These are phyloP conservation scores for Chytriomyces hyalinus DNA, from an alignment of 192 early-diverging fungal species.

Conservation along the genomic window DNA sequence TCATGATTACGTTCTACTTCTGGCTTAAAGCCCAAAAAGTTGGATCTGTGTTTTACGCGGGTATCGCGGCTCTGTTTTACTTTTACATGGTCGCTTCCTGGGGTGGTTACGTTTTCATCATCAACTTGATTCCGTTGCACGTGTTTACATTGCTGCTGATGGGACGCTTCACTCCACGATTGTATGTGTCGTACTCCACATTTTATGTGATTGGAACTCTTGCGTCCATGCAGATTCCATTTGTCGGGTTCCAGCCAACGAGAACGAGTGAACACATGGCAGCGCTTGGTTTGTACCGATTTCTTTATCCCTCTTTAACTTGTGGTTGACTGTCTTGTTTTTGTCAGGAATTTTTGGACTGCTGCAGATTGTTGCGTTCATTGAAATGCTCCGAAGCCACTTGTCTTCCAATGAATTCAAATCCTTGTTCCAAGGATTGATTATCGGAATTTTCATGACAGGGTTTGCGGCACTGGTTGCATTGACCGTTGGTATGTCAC, in stretches of 20 bases:
- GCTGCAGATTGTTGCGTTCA: slow-evolving; percentile 93
- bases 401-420: slow-evolving; percentile 87
- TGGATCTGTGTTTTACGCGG: slow-evolving; percentile 90
- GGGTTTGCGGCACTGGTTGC: slow-evolving; percentile 70
- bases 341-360: slow-evolving; percentile 90
- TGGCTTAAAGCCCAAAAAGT: slow-evolving; percentile 97
- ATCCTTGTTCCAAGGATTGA: slow-evolving; percentile 71
- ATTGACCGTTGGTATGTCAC: slow-evolving; percentile 64
- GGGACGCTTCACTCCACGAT: slow-evolving; percentile 90
- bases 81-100: slow-evolving; percentile 99
- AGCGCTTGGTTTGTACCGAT: slow-evolving; percentile 72
- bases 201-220: slow-evolving; percentile 97
- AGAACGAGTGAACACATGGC: slow-evolving; percentile 99
- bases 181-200: slow-evolving; percentile 98
- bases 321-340: slow-evolving; percentile 12
- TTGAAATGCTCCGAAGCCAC: slow-evolving; percentile 78
- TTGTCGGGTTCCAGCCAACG: slow-evolving; percentile 99
- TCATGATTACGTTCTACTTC: slow-evolving; percentile 97
- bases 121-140: slow-evolving; percentile 97
- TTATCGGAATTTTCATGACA: slow-evolving; percentile 59
- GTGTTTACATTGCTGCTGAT: slow-evolving; percentile 92
- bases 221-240: slow-evolving; percentile 98
- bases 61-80: slow-evolving; percentile 88
- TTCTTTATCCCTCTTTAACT: slow-evolving; percentile 3
- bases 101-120: slow-evolving; percentile 99